Evolutionary conservation across 257 asterid species (phyloP), one percentile per base, ranked within the genome.

Genomic region (Plantago ovata): DNA sequence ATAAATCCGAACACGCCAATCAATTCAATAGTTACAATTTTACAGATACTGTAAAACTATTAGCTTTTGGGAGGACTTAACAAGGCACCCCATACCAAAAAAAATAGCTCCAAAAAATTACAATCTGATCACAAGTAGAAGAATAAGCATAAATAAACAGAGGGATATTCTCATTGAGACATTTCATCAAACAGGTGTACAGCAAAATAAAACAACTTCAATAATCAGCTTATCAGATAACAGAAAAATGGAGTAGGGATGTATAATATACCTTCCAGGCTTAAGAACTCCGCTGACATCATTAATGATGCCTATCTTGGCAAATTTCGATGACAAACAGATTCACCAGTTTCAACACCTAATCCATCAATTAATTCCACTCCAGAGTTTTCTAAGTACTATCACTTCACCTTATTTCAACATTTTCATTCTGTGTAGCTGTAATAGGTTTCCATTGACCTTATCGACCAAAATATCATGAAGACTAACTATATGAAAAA

Each of bases 181-280:
- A 28, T 60, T 60, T 60, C 2, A 45, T 28, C 64, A 36, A 60
- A 47, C 64, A 44, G 24, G 42, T 46, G 49, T 1, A 14, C 53
- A n/a, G 32, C 18, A 7, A 6, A 8, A 18, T 15, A 3, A 2
- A 23, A 47, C 7, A 1, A 3, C 2, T 7, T 6, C 1, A 15
- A 0, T 1, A 9, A 47, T 19, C 22, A 6, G 23, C 18, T 47
- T 16, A 36, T 1, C 7, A 10, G 48, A 46, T 59, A n/a, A 15
- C 15, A 59, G 13, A 7, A 4, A 40, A 33, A 18, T 51, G 23
- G 38, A 13, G 15, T 3, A 28, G 36, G 36, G 36, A 28, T 28
- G 3, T 28, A 22, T n/a, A 14, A 32, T n/a, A 3, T 70, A 62
- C 80, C 80, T 74, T 56, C 73, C 70, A 14, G 80, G 80, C 61